Conservation (phyloP, 192 early-diverging fungal species). For the Rhizophagus clarus region DNA sequence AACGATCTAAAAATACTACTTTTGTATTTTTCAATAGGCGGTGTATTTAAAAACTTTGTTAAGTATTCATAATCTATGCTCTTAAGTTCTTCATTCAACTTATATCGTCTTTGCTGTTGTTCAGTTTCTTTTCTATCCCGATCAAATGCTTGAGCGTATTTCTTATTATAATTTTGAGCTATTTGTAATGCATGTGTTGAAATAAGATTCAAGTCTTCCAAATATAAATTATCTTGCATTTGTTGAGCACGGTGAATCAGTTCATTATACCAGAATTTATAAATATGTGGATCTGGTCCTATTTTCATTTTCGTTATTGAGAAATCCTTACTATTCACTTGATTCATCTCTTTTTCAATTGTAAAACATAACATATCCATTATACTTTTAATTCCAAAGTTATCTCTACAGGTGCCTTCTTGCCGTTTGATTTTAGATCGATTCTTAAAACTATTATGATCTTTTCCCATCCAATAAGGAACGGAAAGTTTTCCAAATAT, state of each 20-base stretch:
- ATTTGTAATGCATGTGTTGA: background rate
- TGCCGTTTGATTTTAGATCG: background rate
- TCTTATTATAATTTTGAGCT: background rate
- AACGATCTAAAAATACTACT: background rate
- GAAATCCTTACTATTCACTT: background rate
- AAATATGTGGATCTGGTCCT: background rate
- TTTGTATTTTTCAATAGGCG: background rate
- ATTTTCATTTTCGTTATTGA: background rate
- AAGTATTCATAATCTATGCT: background rate
- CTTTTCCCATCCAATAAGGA: conserved; percentile 34
- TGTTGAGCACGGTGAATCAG: background rate
- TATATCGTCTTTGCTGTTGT: background rate
- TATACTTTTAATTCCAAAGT: background rate
- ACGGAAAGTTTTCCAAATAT: background rate
- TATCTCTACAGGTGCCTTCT: background rate
- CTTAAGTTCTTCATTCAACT: background rate
- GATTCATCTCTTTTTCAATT: background rate
- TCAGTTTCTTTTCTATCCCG: background rate
- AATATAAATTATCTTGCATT: background rate
- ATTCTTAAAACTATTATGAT: background rate
- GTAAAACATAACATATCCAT: background rate
- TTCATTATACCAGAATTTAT: background rate
- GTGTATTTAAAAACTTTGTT: background rate
- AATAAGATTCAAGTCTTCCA: background rate
- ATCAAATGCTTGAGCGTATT: background rate